These are phyloP conservation scores for Lentinula guzmanii DNA, from an alignment of 768 basidiomycete species.

Conservation along the genomic window DNA sequence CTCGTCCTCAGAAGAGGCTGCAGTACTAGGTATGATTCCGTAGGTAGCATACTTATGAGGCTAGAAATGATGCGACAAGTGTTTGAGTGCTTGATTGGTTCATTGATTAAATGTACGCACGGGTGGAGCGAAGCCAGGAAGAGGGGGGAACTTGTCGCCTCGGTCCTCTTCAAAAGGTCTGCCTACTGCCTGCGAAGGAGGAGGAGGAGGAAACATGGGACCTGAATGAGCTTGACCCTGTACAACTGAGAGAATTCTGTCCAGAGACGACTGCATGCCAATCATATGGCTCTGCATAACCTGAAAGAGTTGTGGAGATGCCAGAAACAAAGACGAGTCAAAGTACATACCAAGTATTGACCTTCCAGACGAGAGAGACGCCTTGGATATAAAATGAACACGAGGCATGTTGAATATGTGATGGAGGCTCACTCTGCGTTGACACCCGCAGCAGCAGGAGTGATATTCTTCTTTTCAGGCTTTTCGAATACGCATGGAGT, in stretches of 20 bases:
- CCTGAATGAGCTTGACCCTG: slow-evolving; percentile 38
- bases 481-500: slow-evolving; percentile 84
- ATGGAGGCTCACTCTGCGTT: slow-evolving; percentile 64
- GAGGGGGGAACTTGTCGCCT: slow-evolving; percentile 62
- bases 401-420: background rate
- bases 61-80: slow-evolving; percentile 29
- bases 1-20: slow-evolving; percentile 86
- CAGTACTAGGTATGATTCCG: slow-evolving; percentile 79
- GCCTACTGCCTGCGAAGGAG: background rate
- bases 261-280: slow-evolving; percentile 85
- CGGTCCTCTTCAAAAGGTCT: slow-evolving; percentile 15
- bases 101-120: slow-evolving; percentile 35
- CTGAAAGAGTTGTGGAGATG: slow-evolving; percentile 26
- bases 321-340: background rate
- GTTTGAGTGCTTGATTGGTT: slow-evolving; percentile 9
- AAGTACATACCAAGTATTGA: slow-evolving; percentile 64
- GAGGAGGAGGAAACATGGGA: slow-evolving; percentile 25
- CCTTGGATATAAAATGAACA: slow-evolving; percentile 31
- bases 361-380: slow-evolving; percentile 81
- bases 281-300: slow-evolving; percentile 95
- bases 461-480: slow-evolving; percentile 76
- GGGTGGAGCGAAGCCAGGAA: slow-evolving; percentile 90
- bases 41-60: slow-evolving; percentile 89
- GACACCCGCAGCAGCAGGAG: slow-evolving; percentile 48
- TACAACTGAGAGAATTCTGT: slow-evolving; percentile 71